Evolutionary conservation across 257 asterid genomes (phyloP).

Genomic region (Fraxinus americana): DNA sequence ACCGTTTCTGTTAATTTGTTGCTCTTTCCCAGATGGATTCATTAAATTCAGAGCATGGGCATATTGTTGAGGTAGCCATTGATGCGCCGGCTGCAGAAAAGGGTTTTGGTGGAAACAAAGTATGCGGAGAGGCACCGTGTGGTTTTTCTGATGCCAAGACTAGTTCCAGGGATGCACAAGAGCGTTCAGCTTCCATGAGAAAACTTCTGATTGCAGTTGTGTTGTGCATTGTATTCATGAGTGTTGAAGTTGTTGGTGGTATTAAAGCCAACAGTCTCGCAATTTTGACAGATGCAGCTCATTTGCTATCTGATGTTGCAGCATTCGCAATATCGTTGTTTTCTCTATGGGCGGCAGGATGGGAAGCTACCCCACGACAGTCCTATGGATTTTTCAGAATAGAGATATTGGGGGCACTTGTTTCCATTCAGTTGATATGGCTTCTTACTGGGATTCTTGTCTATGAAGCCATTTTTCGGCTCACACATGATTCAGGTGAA

Average conservation of each 20-base stretch:
- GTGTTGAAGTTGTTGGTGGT: slow-evolving; percentile 82
- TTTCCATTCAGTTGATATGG: slow-evolving; percentile 93
- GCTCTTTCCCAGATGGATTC: slow-evolving; percentile 57
- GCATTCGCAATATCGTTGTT: slow-evolving; percentile 89
- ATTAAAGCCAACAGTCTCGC: slow-evolving; percentile 91
- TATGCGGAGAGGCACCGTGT: slow-evolving; percentile 76
- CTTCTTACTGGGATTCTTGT: slow-evolving; percentile 93
- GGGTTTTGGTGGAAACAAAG: slow-evolving; percentile 48
- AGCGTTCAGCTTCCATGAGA: slow-evolving; percentile 76
- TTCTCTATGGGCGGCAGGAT: slow-evolving; percentile 93
- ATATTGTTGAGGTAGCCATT: slow-evolving; percentile 52
- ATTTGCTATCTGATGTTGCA: slow-evolving; percentile 86
- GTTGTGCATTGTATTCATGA: slow-evolving; percentile 74
- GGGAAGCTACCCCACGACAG: slow-evolving; percentile 96
- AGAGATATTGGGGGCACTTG: slow-evolving; percentile 84
- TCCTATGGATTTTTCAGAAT: slow-evolving; percentile 89
- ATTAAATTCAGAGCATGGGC: slow-evolving; percentile 44
- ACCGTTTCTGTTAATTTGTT: background rate
- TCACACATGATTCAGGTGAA: slow-evolving; percentile 61
- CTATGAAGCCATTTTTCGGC: slow-evolving; percentile 79
- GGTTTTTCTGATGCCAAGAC: slow-evolving; percentile 71
- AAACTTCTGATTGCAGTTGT: slow-evolving; percentile 70
- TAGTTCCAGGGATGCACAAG: slow-evolving; percentile 65
- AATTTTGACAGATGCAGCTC: slow-evolving; percentile 88
- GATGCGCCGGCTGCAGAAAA: slow-evolving; percentile 41